Conservation (phyloP, 1,284 basidiomycete genomes). For the Puccinia coronata region DNA sequence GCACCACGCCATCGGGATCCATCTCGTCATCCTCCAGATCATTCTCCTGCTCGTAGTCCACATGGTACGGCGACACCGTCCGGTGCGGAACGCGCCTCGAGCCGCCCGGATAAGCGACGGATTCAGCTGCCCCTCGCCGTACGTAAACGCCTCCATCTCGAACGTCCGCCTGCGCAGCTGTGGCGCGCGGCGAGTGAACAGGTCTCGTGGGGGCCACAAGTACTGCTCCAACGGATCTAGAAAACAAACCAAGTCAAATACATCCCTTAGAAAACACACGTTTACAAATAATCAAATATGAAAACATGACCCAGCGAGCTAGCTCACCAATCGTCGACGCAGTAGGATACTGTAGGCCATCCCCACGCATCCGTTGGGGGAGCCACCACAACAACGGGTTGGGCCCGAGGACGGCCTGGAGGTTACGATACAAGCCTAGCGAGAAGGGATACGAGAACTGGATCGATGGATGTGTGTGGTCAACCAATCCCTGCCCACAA, state of each 20-base stretch:
- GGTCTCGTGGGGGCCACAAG: slow-evolving; percentile 55
- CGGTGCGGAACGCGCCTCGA: background rate
- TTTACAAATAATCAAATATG: background rate
- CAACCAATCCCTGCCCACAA: no score
- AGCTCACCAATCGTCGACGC: slow-evolving; percentile 36
- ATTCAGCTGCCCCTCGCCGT: slow-evolving; percentile 54
- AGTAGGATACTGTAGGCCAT: slow-evolving; percentile 53
- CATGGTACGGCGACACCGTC: slow-evolving; percentile 48
- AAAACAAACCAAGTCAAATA: background rate
- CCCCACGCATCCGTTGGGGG: slow-evolving; percentile 49
- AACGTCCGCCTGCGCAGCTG: slow-evolving; percentile 4
- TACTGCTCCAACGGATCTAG: slow-evolving; percentile 53
- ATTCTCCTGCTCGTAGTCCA: slow-evolving; percentile 32
- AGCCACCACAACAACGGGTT: slow-evolving; percentile 54
- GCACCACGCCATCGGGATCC: slow-evolving; percentile 11
- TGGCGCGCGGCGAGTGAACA: slow-evolving; percentile 32
- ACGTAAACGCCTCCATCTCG: slow-evolving; percentile 53
- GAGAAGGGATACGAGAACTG: slow-evolving; percentile 56
- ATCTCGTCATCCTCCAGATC: slow-evolving; percentile 11
- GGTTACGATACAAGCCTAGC: slow-evolving; percentile 54
- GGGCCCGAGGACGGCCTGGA: slow-evolving; percentile 52
- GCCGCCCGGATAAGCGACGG: slow-evolving; percentile 48
- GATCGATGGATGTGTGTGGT: slow-evolving; percentile 26
- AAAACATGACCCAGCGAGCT: slow-evolving; percentile 23
- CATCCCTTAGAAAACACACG: background rate